Percentiles rank a stretch among this genome's conserved stretches.
These are phyloP conservation scores for Petunia secreta DNA, from an alignment of 257 asterid genomes.

Conservation along the genomic window DNA sequence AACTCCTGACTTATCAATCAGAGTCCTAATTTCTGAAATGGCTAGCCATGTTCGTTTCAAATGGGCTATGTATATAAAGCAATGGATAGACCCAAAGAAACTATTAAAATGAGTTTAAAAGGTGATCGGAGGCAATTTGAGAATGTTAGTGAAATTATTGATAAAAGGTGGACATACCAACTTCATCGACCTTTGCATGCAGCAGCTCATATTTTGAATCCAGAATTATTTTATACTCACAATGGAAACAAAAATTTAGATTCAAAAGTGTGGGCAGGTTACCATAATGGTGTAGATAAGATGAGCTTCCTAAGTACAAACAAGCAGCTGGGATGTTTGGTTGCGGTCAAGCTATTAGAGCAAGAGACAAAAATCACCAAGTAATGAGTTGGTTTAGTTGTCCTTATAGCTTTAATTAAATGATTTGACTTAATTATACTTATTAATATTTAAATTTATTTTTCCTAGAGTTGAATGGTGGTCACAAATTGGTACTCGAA, in stretches of 20 bases:
- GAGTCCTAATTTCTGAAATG: no score
- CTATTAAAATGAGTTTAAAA: neutral
- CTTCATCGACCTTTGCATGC: neutral
- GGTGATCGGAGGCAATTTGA: neutral
- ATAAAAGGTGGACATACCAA: conserved; percentile 5
- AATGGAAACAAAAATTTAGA: neutral
- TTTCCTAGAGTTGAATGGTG: neutral
- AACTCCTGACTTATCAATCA: no score
- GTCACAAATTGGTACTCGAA: neutral
- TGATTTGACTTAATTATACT: neutral
- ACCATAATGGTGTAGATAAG: neutral
- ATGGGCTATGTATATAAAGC: neutral
- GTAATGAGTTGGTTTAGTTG: neutral
- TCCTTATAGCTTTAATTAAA: neutral
- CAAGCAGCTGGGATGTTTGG: neutral
- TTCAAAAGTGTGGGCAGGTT: neutral
- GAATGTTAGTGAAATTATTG: neutral
- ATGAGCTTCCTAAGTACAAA: neutral
- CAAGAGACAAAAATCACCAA: neutral
- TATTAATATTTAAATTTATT: neutral
- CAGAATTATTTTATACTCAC: neutral
- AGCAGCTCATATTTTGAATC: neutral
- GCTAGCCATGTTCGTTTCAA: no score
- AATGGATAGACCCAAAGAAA: neutral
- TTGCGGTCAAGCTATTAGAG: neutral